Percentiles rank a stretch among this genome's conserved stretches.
Conservation (phyloP, 352 stramenopile species). For the Globisporangium nagaii region DNA sequence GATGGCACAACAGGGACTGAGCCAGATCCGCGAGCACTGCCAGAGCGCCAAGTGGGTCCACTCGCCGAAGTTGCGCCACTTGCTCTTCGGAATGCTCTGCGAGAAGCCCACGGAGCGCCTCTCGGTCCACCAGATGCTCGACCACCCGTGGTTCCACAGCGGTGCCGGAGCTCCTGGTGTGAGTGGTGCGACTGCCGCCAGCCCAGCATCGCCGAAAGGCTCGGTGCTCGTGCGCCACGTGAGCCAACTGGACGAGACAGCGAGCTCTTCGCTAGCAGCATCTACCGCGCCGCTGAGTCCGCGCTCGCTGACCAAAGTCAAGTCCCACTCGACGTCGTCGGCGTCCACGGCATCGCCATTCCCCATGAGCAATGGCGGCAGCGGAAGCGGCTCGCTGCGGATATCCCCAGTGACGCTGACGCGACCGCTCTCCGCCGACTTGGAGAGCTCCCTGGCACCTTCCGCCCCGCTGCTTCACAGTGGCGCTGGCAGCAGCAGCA, state of each 20-base stretch:
- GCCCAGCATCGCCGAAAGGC: not conserved
- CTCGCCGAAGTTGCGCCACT: slow-evolving; percentile 32
- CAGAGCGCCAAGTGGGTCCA: slow-evolving; percentile 36
- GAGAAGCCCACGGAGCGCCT: slow-evolving; percentile 32
- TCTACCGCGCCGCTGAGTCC: not conserved
- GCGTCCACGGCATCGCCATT: not conserved
- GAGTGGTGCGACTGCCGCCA: not conserved
- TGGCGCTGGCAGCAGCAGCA: not conserved
- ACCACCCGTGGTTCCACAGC: slow-evolving; percentile 43
- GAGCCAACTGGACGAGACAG: not conserved
- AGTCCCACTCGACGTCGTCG: slow-evolving; percentile 11
- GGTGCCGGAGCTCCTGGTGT: not conserved
- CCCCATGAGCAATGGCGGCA: not conserved
- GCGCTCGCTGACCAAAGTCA: slow-evolving; percentile 4
- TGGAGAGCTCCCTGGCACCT: not conserved
- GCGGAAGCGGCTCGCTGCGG: not conserved
- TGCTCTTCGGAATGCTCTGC: slow-evolving; percentile 37
- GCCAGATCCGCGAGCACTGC: slow-evolving; percentile 24
- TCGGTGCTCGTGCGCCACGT: slow-evolving; percentile 4
- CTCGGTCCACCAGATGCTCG: slow-evolving; percentile 39
- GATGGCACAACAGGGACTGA: slow-evolving; percentile 19
- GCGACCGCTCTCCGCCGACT: slow-evolving; percentile 12
- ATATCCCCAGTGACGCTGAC: not conserved
- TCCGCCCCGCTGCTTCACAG: not conserved
- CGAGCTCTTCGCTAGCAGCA: not conserved